These are phyloP conservation scores for Cicer chorassanicum DNA, from an alignment of 306 rosid genomes.

Conservation along the genomic window DNA sequence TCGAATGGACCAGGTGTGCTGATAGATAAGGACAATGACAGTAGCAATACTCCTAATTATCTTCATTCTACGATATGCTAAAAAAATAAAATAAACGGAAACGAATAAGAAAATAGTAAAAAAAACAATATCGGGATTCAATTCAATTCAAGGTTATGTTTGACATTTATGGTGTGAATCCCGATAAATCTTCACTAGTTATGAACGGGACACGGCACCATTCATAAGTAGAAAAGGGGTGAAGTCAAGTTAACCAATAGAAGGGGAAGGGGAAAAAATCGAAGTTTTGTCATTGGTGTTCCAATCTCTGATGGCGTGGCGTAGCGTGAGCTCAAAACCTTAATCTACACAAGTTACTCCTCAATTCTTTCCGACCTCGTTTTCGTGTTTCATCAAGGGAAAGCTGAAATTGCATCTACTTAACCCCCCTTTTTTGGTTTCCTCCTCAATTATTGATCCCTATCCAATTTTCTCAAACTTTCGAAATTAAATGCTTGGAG, in stretches of 20 bases:
- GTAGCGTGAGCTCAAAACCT: constrained; percentile 40
- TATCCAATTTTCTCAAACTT: not conserved
- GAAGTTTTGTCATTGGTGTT: not conserved
- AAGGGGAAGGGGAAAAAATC: not conserved
- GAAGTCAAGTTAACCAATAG: constrained; percentile 14
- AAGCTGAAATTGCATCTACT: constrained; percentile 4
- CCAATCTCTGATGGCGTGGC: constrained; percentile 4
- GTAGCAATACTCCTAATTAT: not conserved
- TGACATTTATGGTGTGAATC: constrained; percentile 22
- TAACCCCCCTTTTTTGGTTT: not conserved
- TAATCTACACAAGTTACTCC: not conserved
- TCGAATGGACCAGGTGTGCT: constrained; percentile 16
- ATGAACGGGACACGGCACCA: not conserved
- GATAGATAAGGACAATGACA: constrained; percentile 31
- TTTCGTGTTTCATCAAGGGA: not conserved
- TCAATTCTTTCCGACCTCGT: not conserved
- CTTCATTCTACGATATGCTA: constrained; percentile 6
- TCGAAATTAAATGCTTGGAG: not conserved
- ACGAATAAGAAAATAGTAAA: not conserved
- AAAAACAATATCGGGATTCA: not conserved
- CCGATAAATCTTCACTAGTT: not conserved
- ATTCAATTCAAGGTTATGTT: not conserved
- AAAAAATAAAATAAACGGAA: not conserved
- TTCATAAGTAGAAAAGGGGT: not conserved
- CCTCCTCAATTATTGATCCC: not conserved